Conservation (phyloP, 2,329 filamentous ascomycete species). For the Lojkania enalia region DNA sequence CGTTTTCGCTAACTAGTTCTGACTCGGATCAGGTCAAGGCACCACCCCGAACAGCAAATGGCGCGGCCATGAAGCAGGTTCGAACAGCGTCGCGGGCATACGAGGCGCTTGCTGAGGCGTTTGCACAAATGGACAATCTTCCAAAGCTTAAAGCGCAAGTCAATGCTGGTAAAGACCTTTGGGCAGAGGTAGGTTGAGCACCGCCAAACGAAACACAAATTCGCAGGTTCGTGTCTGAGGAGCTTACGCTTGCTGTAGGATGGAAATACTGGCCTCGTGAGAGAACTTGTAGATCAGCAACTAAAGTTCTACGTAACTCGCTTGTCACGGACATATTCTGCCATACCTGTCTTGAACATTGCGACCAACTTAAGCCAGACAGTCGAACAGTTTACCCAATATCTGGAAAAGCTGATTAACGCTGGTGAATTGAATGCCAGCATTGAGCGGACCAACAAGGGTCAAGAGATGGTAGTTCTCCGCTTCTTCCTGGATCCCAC, state of each 20-base stretch:
- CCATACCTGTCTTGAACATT: conserved; percentile 60
- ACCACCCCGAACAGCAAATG: conserved; percentile 61
- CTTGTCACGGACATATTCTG: conserved; percentile 72
- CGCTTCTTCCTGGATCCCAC: conserved; percentile 54
- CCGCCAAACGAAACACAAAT: conserved; percentile 18
- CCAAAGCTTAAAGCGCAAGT: conserved; percentile 66
- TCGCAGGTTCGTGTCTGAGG: conserved; percentile 9
- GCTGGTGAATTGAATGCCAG: conserved; percentile 56
- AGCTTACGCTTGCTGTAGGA: conserved; percentile 54
- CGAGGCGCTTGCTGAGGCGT: conserved; percentile 68
- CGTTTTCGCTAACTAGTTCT: conserved; percentile 1
- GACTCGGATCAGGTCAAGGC: conserved; percentile 50
- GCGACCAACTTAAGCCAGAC: conserved; percentile 55
- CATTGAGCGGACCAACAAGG: conserved; percentile 49
- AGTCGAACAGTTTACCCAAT: conserved; percentile 56
- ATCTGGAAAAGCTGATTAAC: conserved; percentile 58
- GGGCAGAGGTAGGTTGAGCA: conserved; percentile 56
- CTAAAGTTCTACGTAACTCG: conserved; percentile 75
- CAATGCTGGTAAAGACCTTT: conserved; percentile 61
- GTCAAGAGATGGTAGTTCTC: conserved; percentile 52
- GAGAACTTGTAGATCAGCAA: conserved; percentile 70
- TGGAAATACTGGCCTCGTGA: conserved; percentile 71
- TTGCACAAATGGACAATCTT: conserved; percentile 55
- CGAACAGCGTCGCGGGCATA: conserved; percentile 69
- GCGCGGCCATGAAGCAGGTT: conserved; percentile 59